Conservation (phyloP, 2,329 filamentous ascomycete species). For the Colletotrichum lupini region DNA sequence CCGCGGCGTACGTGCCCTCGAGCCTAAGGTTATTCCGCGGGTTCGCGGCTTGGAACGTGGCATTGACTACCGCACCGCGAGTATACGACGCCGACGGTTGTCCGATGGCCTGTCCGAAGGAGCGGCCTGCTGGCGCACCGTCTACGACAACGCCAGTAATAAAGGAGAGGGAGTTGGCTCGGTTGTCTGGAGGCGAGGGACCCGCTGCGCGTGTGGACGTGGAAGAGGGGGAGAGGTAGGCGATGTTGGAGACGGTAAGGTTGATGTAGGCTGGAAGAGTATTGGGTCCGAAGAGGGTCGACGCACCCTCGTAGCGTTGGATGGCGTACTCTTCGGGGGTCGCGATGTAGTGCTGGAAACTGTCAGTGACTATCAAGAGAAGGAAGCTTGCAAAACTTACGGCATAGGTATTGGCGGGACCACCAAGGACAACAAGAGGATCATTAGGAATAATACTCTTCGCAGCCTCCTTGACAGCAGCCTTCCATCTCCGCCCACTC, state of each 20-base stretch:
- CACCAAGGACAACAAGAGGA: conserved; percentile 85
- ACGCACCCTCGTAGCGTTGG: conserved; percentile 95
- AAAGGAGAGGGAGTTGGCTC: conserved; percentile 79
- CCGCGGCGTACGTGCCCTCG: conserved; percentile 80
- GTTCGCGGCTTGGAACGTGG: conserved; percentile 86
- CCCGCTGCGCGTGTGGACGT: conserved; percentile 60
- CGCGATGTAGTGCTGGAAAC: conserved; percentile 73
- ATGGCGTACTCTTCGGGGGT: conserved; percentile 84
- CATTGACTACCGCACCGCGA: conserved; percentile 71
- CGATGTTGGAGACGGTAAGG: conserved; percentile 78
- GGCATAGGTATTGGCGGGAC: conserved; percentile 90
- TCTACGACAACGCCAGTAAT: conserved; percentile 85
- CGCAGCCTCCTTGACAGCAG: conserved; percentile 70
- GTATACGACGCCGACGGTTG: conserved; percentile 66
- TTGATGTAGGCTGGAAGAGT: conserved; percentile 90
- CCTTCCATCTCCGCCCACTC: conserved; percentile 88
- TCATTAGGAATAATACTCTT: conserved; percentile 57
- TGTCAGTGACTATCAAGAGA: not conserved
- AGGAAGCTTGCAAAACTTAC: not conserved
- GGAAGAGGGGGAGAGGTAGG: conserved; percentile 67
- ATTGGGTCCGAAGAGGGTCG: conserved; percentile 86
- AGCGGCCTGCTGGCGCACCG: conserved; percentile 69
- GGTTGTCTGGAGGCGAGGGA: conserved; percentile 81
- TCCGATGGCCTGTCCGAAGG: conserved; percentile 75
- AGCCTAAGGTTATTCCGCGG: conserved; percentile 88